These are phyloP conservation scores for Pistacia vera DNA, from an alignment of 345 rosid genomes.

Conservation along the genomic window DNA sequence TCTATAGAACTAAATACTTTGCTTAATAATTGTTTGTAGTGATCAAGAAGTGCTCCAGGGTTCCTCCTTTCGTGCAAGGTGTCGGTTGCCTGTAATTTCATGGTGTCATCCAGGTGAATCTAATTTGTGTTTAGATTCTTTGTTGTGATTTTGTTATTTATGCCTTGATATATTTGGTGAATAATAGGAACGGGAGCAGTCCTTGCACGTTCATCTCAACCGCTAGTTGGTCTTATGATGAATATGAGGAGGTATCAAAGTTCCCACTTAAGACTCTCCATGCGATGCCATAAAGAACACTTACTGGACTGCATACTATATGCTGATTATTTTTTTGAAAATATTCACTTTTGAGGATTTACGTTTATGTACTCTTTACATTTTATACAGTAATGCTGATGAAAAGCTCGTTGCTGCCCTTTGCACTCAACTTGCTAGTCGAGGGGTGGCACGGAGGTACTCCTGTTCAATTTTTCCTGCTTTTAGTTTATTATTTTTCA, in stretches of 20 bases:
- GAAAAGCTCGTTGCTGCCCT: constrained; percentile 96
- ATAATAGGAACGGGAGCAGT: constrained; percentile 83
- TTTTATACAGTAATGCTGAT: constrained; percentile 73
- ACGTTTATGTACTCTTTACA: constrained; percentile 18
- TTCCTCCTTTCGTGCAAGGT: constrained; percentile 82
- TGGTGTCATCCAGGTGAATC: constrained; percentile 87
- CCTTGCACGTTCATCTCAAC: constrained; percentile 98
- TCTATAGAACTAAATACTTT: constrained; percentile 19
- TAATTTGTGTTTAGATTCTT: constrained; percentile 5
- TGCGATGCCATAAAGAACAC: neutral
- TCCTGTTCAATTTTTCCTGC: constrained; percentile 9
- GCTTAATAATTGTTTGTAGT: constrained; percentile 44
- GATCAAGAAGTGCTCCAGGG: constrained; percentile 88
- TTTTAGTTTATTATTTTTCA: neutral
- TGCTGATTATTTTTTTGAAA: constrained; percentile 7
- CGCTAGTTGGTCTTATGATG: constrained; percentile 97
- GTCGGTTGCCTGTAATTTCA: constrained; percentile 86
- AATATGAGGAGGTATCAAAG: constrained; percentile 84
- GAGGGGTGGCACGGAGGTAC: constrained; percentile 55
- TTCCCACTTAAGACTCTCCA: constrained; percentile 4
- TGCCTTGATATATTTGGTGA: constrained; percentile 25
- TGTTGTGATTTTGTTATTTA: constrained; percentile 20
- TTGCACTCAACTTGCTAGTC: constrained; percentile 65
- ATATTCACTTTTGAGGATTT: neutral
- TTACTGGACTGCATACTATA: neutral